phyloP scores from a whole-genome alignment of 169 alveolate species.

The Plasmodium reichenowi region DNA sequence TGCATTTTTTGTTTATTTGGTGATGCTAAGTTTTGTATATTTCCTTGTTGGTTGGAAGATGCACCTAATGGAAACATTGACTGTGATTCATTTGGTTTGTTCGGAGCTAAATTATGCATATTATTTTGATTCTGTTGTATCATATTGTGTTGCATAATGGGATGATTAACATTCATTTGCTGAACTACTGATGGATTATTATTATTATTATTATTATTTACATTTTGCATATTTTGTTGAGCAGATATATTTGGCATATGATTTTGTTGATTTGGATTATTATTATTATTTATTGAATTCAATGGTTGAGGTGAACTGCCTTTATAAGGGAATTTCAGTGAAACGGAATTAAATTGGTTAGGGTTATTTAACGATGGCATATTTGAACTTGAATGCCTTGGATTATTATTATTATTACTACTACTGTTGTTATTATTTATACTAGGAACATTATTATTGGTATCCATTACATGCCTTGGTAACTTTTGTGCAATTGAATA shows the following conservation, averaged over 20 bases:
- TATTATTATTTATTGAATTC: not conserved
- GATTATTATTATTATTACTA: conserved; percentile 29
- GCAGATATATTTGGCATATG: not conserved
- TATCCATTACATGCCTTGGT: conserved; percentile 26
- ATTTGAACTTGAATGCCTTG: conserved; percentile 14
- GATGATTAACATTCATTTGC: not conserved
- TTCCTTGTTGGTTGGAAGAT: conserved; percentile 23
- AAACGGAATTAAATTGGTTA: conserved; percentile 26
- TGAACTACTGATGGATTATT: not conserved
- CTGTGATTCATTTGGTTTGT: conserved; percentile 20
- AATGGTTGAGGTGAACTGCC: conserved; percentile 12
- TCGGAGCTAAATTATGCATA: not conserved
- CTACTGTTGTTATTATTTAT: not conserved
- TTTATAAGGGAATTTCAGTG: conserved; percentile 57
- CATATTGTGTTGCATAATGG: conserved; percentile 22
- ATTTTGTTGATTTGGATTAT: not conserved
- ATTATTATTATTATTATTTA: not conserved
- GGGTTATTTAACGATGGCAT: conserved; percentile 17
- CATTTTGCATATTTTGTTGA: conserved; percentile 26
- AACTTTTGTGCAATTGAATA: conserved; percentile 35
- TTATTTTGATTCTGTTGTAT: conserved; percentile 10
- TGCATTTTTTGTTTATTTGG: conserved; percentile 23
- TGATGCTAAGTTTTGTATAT: conserved; percentile 13
- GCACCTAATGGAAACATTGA: conserved; percentile 17
- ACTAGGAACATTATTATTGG: conserved; percentile 6